These are phyloP conservation scores for Sugiyamaella boreocaroliniensis DNA, from an alignment of 805 yeast species.

Conservation along the genomic window DNA sequence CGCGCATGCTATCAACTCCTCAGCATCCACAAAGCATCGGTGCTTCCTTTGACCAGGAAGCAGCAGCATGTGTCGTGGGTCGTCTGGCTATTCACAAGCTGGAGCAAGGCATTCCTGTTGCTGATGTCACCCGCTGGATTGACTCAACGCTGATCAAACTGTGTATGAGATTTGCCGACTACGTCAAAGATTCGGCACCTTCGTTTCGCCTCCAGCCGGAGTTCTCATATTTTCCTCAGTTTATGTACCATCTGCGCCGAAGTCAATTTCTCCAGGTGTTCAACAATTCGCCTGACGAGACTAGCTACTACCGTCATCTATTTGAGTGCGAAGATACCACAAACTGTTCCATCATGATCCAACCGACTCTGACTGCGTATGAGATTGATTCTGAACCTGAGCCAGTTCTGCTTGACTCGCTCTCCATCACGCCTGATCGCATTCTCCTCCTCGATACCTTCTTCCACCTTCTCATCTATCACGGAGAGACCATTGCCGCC, in stretches of 20 bases:
- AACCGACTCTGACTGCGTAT: constrained; percentile 84
- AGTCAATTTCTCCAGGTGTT: constrained; percentile 88
- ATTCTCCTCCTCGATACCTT: constrained; percentile 83
- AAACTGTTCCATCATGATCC: constrained; percentile 91
- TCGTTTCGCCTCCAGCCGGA: constrained; percentile 74
- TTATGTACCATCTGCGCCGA: constrained; percentile 85
- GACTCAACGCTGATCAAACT: constrained; percentile 77
- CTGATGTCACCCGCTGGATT: constrained; percentile 86
- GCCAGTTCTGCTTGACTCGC: constrained; percentile 84
- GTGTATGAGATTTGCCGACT: constrained; percentile 83
- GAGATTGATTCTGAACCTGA: constrained; percentile 65
- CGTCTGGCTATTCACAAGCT: constrained; percentile 75
- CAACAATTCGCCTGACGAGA: constrained; percentile 95
- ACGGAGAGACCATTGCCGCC: constrained; percentile 83
- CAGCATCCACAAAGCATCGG: constrained; percentile 36
- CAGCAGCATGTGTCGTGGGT: constrained; percentile 87
- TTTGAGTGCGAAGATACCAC: constrained; percentile 80
- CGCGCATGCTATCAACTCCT: constrained; percentile 38
- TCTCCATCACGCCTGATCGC: constrained; percentile 76
- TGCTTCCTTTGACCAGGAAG: constrained; percentile 83
- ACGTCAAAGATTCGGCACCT: constrained; percentile 68
- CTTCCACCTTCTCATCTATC: constrained; percentile 87
- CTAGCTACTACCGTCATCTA: constrained; percentile 87
- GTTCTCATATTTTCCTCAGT: constrained; percentile 86
- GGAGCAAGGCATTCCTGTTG: constrained; percentile 67